Base-by-base conservation (phyloP, 768 basidiomycete species). In the Tulasnella sp. region DNA sequence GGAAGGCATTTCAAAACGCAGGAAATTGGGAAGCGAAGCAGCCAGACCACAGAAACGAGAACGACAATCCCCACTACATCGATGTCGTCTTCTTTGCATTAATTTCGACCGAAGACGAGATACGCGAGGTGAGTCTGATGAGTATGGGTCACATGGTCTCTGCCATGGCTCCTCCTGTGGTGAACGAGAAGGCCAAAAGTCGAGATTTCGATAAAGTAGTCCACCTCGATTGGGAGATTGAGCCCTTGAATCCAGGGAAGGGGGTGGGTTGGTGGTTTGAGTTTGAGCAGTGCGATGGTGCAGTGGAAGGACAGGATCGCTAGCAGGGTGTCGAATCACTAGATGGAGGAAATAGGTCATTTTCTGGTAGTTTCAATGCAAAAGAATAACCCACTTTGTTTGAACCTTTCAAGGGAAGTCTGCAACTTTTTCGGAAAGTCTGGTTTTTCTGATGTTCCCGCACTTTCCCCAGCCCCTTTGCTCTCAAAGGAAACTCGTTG, bases 401-500 rank as follows among this genome's bases (percentile, higher is more conserved):
- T 51, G n/a, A 51, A 42, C 10, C 49, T 40, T 20, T 51, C 49
- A 39, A 51, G 28, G 7, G 49, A 51, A 7, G 39, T 25, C 27
- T 40, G 39, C 6, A 40, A n/a, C 24, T 51, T 42, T 42, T 29
- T 42, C 16, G 39, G 49, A n/a, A 34, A 31, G 29, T 29, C 49
- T 42, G 40, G 28, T 16, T 37, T 51, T 32, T 39, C n/a, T 16
- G 37, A 39, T 22, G 24, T 9, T 31, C 10, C 33, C 25, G 32
- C 37, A 29, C 49, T 31, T 6, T 43, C 39, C n/a, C 44, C 39
- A n/a, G 44, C 28, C 25, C 39, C 41, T 15, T 51, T 42, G 49
- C 35, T 43, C 19, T 54, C 53, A 16, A 54, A 54, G 16, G 53
- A 54, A 6, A 54, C 53, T 16, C 53, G 52, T 54, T 54, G 15